Base-by-base conservation (phyloP, 2,329 filamentous ascomycete genomes). In the Calonectria naviculata region DNA sequence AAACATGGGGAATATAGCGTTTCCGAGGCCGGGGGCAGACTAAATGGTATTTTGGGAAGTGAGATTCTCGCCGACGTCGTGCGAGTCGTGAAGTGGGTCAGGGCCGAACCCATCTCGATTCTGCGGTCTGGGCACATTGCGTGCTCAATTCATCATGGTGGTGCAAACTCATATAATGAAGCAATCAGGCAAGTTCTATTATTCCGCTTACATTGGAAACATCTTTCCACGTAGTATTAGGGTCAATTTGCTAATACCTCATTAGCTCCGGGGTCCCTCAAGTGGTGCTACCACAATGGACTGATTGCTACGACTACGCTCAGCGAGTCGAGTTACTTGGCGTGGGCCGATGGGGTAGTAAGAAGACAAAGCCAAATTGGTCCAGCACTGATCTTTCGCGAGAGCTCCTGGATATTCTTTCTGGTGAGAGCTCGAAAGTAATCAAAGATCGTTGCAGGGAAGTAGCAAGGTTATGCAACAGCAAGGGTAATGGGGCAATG, bases 301-400 rank as follows among this genome's bases (percentile, higher is more conserved):
- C 83, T 1, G 86, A 87, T 71, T 84, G 81, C 29, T 87, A 86
- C 71, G 86, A 88, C 60, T 87, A 84, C 67, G 86, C 84, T 5
- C 80, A 81, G 58, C 80, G 86, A 0, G 84, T 82, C 10, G 86
- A 87, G 75, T 77, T 81, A 71, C 79, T 87, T 0, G 84, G 84
- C 0, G 80, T 88, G 26, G 86, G 86, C 3, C 74, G 77, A 5
- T 80, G 74, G 52, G 80, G 76, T 0, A 80, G 68, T 61, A 75
- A 61, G 8, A 71, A 36, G 9, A 52, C 68, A 0, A 75, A 78
- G 63, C 79, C 79, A n/a, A 61, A 54, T 1, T 81, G 79, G 76
- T 69, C 71, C 7, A 68, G 72, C 4, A 7, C 60, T 24, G 69
- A 68, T 24, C 61, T 71, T 1, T n/a, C 62, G 5, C 21, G 24